Conservation (phyloP, 2,329 filamentous ascomycete species). For the Diatrype stigma region DNA sequence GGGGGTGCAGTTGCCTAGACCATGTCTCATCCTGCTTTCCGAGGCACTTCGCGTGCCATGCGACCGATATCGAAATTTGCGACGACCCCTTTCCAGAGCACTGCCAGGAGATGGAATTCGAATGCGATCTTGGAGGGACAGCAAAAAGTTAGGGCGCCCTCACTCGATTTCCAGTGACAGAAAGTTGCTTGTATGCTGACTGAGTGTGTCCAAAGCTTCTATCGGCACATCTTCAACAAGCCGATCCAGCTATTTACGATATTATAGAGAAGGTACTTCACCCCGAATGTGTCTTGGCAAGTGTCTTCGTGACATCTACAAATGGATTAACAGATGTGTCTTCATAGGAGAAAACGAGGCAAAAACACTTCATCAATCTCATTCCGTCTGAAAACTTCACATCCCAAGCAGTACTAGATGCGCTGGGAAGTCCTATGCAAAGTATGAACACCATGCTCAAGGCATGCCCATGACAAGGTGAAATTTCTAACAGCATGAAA, state of each 20-base stretch:
- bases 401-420: conserved; percentile 86
- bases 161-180: not conserved
- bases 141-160: conserved; percentile 46
- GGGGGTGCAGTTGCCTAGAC: conserved; percentile 1
- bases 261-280: conserved; percentile 80
- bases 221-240: conserved; percentile 71
- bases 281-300: no score
- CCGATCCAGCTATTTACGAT: conserved; percentile 80
- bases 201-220: conserved; percentile 59
- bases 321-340: conserved; percentile 7
- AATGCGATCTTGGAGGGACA: conserved; percentile 51
- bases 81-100: conserved; percentile 14
- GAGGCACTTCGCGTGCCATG: conserved; percentile 45
- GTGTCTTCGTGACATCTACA: no score
- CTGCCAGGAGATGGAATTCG: conserved; percentile 37
- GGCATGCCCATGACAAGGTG: conserved; percentile 5
- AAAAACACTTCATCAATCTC: conserved; percentile 98
- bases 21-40: conserved; percentile 47
- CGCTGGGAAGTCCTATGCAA: conserved; percentile 90
- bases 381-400: conserved; percentile 97
- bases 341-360: conserved; percentile 83
- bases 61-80: conserved; percentile 33
- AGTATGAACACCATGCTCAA: conserved; percentile 49
- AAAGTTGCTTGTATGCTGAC: conserved; percentile 6
- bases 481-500: conserved; percentile 27